phyloP scores from a whole-genome alignment of 805 yeast genomes.

The Ogataea allantospora region DNA sequence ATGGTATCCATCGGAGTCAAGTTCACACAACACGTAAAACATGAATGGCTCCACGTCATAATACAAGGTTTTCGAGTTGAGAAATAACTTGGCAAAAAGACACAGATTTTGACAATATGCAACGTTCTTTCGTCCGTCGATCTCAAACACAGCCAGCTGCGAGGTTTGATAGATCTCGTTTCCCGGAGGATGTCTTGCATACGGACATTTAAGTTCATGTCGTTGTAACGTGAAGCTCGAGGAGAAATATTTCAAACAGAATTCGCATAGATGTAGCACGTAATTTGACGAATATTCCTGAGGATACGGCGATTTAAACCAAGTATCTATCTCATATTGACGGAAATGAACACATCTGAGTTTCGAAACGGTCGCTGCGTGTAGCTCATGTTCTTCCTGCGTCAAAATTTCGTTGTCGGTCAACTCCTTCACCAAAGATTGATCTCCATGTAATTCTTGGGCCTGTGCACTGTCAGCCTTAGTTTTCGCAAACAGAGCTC shows the following conservation, averaged over 20 bases:
- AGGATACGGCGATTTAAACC: conserved; percentile 94
- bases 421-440: conserved; percentile 22
- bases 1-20: conserved; percentile 53
- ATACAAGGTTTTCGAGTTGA: conserved; percentile 87
- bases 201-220: conserved; percentile 72
- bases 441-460: conserved; percentile 37
- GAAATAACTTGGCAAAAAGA: conserved; percentile 80
- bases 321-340: conserved; percentile 73
- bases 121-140: conserved; percentile 84
- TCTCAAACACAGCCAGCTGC: conserved; percentile 76
- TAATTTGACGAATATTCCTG: conserved; percentile 68
- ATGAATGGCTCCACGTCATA: conserved; percentile 95
- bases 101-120: conserved; percentile 88
- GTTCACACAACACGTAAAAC: conserved; percentile 80
- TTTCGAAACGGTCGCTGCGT: conserved; percentile 36
- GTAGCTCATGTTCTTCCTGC: conserved; percentile 25
- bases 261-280: conserved; percentile 75
- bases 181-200: conserved; percentile 77
- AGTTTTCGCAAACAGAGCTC: conserved; percentile 40
- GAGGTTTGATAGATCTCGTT: conserved; percentile 83
- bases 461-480: conserved; percentile 40
- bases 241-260: conserved; percentile 75
- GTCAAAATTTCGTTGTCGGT: conserved; percentile 24
- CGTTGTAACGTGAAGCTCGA: conserved; percentile 65
- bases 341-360: conserved; percentile 69